Conservation (phyloP, 495 filamentous ascomycete species). For the Talaromyces liani region DNA sequence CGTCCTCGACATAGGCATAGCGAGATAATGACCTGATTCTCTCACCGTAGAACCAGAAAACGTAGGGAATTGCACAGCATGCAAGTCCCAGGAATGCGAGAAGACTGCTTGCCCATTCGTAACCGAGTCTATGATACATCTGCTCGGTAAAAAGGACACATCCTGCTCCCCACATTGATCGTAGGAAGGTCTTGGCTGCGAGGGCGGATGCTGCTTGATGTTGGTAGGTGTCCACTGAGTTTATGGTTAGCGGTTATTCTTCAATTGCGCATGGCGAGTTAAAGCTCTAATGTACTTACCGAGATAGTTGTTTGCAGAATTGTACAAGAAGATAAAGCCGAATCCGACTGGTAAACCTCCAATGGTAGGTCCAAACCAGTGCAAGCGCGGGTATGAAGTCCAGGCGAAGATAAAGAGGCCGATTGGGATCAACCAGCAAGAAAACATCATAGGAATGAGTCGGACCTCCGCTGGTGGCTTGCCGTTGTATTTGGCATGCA, state of each 20-base stretch:
- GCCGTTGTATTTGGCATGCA: slow-evolving; percentile 51
- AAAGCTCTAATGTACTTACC: slow-evolving; percentile 20
- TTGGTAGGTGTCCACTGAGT: slow-evolving; percentile 69
- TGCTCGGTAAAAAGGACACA: slow-evolving; percentile 72
- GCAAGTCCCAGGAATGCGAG: slow-evolving; percentile 63
- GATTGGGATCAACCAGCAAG: slow-evolving; percentile 71
- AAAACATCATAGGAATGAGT: slow-evolving; percentile 78
- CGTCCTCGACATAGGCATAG: slow-evolving; percentile 57
- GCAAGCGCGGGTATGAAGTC: slow-evolving; percentile 58
- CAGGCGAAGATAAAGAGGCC: slow-evolving; percentile 82
- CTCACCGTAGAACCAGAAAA: slow-evolving; percentile 70
- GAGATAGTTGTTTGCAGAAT: slow-evolving; percentile 74
- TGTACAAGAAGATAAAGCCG: slow-evolving; percentile 82
- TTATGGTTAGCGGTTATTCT: background rate
- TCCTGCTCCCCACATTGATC: slow-evolving; percentile 71
- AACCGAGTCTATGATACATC: slow-evolving; percentile 65
- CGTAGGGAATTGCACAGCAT: slow-evolving; percentile 69
- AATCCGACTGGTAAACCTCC: slow-evolving; percentile 75
- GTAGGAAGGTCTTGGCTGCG: slow-evolving; percentile 76
- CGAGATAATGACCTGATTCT: slow-evolving; percentile 54
- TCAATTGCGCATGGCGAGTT: background rate
- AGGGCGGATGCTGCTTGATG: slow-evolving; percentile 78
- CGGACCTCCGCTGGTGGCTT: slow-evolving; percentile 68
- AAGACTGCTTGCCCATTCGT: slow-evolving; percentile 68
- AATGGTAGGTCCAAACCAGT: slow-evolving; percentile 64